These are phyloP conservation scores for Dioszegia crocea DNA, from an alignment of 768 basidiomycete species.

Conservation along the genomic window DNA sequence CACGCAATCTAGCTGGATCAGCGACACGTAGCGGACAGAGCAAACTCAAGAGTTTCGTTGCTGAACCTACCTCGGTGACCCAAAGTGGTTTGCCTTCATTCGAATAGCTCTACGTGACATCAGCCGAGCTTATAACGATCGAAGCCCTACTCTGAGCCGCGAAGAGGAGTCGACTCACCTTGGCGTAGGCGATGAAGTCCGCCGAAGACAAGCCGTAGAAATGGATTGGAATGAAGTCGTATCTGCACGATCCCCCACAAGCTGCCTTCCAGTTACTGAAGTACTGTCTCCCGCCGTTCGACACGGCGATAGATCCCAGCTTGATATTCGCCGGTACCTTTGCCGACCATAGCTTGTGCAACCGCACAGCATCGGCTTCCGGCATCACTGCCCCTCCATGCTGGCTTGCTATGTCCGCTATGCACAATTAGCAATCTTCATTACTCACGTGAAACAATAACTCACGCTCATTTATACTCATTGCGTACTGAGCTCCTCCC, in stretches of 20 bases:
- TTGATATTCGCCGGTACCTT: conserved; percentile 17
- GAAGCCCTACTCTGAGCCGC: not conserved
- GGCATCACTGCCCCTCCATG: conserved; percentile 27
- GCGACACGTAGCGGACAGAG: too few relatives aligned
- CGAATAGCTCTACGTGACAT: conserved; percentile 15
- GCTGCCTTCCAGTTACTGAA: conserved; percentile 32
- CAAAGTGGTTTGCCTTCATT: conserved; percentile 31
- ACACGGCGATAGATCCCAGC: conserved; percentile 36
- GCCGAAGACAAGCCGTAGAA: conserved; percentile 35
- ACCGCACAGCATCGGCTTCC: conserved; percentile 15
- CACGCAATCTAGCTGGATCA: conserved; percentile 15
- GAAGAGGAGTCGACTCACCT: conserved; percentile 17
- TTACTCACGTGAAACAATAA: not conserved
- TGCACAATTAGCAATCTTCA: not conserved
- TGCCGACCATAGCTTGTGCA: conserved; percentile 30
- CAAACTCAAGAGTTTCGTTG: too few relatives aligned
- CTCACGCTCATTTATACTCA: conserved; percentile 44
- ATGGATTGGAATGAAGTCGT: conserved; percentile 44
- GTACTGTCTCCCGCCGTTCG: conserved; percentile 33
- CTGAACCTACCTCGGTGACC: conserved; percentile 30
- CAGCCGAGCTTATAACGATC: conserved; percentile 5
- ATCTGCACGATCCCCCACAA: conserved; percentile 35
- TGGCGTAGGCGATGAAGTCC: conserved; percentile 25
- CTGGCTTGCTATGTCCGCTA: conserved; percentile 19
- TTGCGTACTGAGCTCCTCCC: conserved; percentile 17